phyloP scores from a whole-genome alignment of 257 asterid species.

The Mentha longifolia region DNA sequence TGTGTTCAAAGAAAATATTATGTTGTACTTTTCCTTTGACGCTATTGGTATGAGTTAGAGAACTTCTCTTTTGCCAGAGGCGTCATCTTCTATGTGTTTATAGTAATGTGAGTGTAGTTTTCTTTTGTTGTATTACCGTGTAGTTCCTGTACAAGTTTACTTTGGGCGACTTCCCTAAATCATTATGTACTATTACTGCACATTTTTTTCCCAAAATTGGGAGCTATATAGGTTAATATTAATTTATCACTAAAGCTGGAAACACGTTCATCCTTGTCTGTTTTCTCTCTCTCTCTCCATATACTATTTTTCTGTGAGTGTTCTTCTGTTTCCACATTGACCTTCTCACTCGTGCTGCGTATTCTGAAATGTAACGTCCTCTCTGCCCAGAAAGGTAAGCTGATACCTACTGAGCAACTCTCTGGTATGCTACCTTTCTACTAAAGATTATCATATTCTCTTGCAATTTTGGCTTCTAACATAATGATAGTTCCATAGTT shows the following conservation, averaged over 20 bases:
- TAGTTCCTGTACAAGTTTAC: conserved; percentile 31
- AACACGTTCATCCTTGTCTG: background rate
- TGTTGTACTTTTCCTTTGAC: conserved; percentile 18
- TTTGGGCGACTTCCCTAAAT: conserved; percentile 16
- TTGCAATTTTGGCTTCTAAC: conserved; percentile 2
- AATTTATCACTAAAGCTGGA: background rate
- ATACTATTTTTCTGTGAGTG: background rate
- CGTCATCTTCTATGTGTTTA: conserved; percentile 28
- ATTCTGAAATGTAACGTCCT: background rate
- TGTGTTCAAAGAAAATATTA: conserved; percentile 21
- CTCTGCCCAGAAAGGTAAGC: background rate
- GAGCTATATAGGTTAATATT: conserved; percentile 18
- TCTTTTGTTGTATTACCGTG: conserved; percentile 25
- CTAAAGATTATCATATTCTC: background rate
- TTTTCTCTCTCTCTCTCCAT: background rate
- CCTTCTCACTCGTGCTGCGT: background rate
- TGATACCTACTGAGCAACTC: background rate
- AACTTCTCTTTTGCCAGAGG: conserved; percentile 20
- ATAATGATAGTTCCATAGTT: background rate
- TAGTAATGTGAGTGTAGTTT: conserved; percentile 28
- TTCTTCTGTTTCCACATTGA: background rate
- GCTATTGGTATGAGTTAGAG: conserved; percentile 24
- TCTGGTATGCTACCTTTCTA: background rate
- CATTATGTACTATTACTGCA: conserved; percentile 18
- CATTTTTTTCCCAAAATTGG: conserved; percentile 16